Base-by-base conservation (phyloP, 257 asterid genomes). In the Rehmannia glutinosa region DNA sequence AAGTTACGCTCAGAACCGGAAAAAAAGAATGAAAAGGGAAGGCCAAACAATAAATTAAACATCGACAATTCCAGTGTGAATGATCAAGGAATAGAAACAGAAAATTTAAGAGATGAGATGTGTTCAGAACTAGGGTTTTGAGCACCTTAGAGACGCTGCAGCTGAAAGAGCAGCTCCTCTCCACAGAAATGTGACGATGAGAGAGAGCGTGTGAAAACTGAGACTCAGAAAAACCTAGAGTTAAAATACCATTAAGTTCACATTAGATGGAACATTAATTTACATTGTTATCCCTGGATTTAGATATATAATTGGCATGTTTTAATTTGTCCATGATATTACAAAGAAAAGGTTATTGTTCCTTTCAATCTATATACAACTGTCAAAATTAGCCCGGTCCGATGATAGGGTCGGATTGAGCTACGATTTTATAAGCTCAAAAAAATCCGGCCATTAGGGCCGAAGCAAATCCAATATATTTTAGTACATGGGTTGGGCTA, bases 121-220 rank as follows among this genome's bases (percentile, higher is more conserved):
- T 10, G 5, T 13, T 12, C 11, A 17, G 56, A 27, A 9, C n/a
- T 35, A 57, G 73, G 64, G 77, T 57, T 38, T 36, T 38, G 39
- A 36, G 63, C 23, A 65, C 69, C 68, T 56, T 50, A 15, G 35
- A 23, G 16, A 13, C 39, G 54, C 53, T 21, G 54, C 62, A 43
- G 72, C 62, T 45, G 57, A 27, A 30, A 4, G 15, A 60, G 30
- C 64, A 25, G 68, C 69, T 73, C 73, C 62, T 38, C 64, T 49
- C 55, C 75, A 62, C 69, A 36, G 27, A 69, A 19, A 20, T 32
- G 68, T 35, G 49, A 35, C 65, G 65, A 59, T 38, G 56, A 43
- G 17, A n/a, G 68, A 41, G 68, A 3, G 21, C 7, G 32, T 33
- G 51, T 1, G 20, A 5, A 21, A n/a, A 20, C 21, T 10, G 7